Conservation (phyloP, 345 rosid genomes). For the Eucalyptus regnans region DNA sequence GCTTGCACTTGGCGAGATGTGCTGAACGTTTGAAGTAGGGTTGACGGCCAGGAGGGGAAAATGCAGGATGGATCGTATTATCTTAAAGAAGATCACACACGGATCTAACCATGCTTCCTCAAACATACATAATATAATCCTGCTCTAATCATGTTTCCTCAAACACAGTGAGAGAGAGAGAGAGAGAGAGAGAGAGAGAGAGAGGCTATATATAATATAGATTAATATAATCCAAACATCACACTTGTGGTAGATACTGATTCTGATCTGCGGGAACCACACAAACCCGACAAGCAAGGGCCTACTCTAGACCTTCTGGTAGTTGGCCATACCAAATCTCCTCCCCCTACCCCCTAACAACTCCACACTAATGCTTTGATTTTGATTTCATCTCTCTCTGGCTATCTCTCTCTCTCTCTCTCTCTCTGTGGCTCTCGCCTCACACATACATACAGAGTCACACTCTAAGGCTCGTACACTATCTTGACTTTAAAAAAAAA, state of each 20-base stretch:
- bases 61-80: not conserved
- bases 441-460: not conserved
- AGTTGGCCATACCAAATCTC: constrained; percentile 16
- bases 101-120: no score
- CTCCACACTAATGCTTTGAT: not conserved
- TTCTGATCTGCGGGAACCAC: constrained; percentile 63
- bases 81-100: not conserved
- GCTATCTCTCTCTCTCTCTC: not conserved
- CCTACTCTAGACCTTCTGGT: constrained; percentile 17
- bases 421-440: not conserved
- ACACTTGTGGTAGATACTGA: constrained; percentile 36
- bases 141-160: not conserved
- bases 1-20: not conserved
- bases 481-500: not conserved
- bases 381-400: not conserved
- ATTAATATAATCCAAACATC: not conserved
- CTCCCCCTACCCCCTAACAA: not conserved
- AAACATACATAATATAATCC: not conserved
- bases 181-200: not conserved
- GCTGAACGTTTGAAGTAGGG: not conserved
- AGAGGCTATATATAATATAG: not conserved
- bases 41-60: not conserved
- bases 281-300: constrained; percentile 16
- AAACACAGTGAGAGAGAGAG: not conserved
- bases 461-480: not conserved